Base-by-base conservation (phyloP, 2,329 filamentous ascomycete species). In the Xylariaceae sp. region DNA sequence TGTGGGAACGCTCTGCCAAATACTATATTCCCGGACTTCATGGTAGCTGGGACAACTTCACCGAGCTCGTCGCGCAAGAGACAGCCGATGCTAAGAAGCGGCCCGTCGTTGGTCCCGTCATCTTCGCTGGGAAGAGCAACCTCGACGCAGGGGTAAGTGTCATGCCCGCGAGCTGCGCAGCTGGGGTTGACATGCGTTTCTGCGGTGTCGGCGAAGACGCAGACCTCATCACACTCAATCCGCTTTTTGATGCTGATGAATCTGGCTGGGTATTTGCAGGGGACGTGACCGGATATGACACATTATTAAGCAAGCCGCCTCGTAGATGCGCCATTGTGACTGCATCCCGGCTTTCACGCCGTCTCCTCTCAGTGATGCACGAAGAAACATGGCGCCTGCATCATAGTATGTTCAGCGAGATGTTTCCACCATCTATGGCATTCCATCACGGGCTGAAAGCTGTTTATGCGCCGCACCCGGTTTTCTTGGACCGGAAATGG, bases 401-500 rank as follows among this genome's bases (percentile, higher is more conserved):
- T 48, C 85, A 82, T 62, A 81, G 72, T 62, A 89, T 83, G 83
- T 89, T 87, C 60, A 79, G 77, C 19, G 86, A 90, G 62, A 90
- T 90, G 86, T 89, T 84, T 65, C 85, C 85, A 2, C 75, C 83
- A 0, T 78, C 75, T 1, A 49, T 81, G 57, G 83, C 85, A 0
- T 68, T 90, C 4, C 85, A 89, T 52, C 85, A 87, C 55, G 85
- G 86, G 1, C 71, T 88, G 54, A 90, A 90, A 64, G 86, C 84
- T 17, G 82, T 87, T 1, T 87, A 83, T 55, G 87, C 85, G 0
- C 89, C 89, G 0, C 89, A 95, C 49, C 86, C 89, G 0, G 79
- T 93, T 34, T 93, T 82, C 62, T 68, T 88, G 11, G 88, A 93
- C 61, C 79, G 88, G 16, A 73, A 76, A 33, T 95, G 89, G 89